Percentiles rank a stretch among this genome's conserved stretches.
These are phyloP conservation scores for Aspergillaceae sp. DNA, from an alignment of 2,329 filamentous ascomycete genomes.

Conservation along the genomic window DNA sequence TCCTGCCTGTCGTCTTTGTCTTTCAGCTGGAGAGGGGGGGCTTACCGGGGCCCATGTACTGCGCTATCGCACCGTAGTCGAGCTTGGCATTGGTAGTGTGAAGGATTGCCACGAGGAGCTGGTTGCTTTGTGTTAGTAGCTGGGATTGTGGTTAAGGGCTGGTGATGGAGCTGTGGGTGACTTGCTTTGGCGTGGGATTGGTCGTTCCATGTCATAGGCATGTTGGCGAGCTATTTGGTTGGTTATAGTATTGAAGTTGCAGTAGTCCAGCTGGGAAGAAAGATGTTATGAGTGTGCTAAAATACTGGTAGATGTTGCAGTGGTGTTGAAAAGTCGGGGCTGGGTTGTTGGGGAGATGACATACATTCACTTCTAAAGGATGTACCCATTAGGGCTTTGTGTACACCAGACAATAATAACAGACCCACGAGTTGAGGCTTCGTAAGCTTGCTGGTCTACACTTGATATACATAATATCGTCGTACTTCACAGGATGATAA, in stretches of 20 bases:
- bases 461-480: constrained; percentile 12
- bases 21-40: not conserved
- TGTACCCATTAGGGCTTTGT: too few species aligned
- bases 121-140: not conserved
- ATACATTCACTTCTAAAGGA: too few species aligned
- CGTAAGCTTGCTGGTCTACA: not conserved
- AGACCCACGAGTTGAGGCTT: not conserved
- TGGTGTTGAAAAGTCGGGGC: too few species aligned
- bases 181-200: constrained; percentile 20
- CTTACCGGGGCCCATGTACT: constrained; percentile 6
- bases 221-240: constrained; percentile 1
- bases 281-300: too few species aligned
- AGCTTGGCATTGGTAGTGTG: not conserved
- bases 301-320: too few species aligned
- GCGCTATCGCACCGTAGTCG: constrained; percentile 2
- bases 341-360: too few species aligned
- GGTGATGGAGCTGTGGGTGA: not conserved
- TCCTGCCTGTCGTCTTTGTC: too few species aligned
- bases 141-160: not conserved
- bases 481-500: constrained; percentile 11
- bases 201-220: constrained; percentile 22
- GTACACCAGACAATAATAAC: not conserved
- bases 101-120: not conserved
- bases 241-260: too few species aligned
- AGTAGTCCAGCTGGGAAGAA: too few species aligned